Conservation (phyloP, 2,329 filamentous ascomycete genomes). For the Sphaerulina vaccinii region DNA sequence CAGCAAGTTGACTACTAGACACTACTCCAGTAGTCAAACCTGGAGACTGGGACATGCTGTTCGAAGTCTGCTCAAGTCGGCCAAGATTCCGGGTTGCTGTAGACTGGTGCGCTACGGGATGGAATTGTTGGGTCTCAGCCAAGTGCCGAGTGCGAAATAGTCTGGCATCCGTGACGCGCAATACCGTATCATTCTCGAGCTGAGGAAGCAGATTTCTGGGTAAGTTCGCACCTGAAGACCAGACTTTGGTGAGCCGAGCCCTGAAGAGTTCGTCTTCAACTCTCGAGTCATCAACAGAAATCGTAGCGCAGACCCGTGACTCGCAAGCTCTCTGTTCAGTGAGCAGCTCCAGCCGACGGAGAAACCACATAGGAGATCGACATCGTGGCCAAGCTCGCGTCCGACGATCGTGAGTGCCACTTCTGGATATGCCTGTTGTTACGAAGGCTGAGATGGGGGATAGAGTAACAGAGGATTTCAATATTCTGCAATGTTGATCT, state of each 20-base stretch:
- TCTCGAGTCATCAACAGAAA: background rate
- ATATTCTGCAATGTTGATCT: too few relatives aligned
- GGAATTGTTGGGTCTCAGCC: background rate
- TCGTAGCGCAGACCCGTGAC: constrained; percentile 9
- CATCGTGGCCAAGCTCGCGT: background rate
- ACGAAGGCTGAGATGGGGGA: background rate
- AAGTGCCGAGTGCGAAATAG: background rate
- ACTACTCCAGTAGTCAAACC: too few relatives aligned
- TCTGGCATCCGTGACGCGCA: background rate
- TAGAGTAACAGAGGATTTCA: too few relatives aligned
- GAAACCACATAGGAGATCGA: constrained; percentile 2
- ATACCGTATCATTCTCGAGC: too few relatives aligned
- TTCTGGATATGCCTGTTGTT: background rate
- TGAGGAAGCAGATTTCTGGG: background rate
- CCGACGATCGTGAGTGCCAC: background rate
- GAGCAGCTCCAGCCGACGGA: constrained; percentile 9
- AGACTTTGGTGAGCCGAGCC: background rate
- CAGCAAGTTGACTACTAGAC: too few relatives aligned
- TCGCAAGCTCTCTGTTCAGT: background rate
- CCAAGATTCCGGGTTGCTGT: too few relatives aligned
- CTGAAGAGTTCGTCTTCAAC: background rate
- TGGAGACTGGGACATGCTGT: too few relatives aligned
- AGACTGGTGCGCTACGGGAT: background rate
- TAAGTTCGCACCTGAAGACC: background rate
- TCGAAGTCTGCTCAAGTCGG: too few relatives aligned